Percentiles rank a stretch among this genome's conserved stretches.
phyloP scores from a whole-genome alignment of 768 basidiomycete species.

The Termitomyces sp. region DNA sequence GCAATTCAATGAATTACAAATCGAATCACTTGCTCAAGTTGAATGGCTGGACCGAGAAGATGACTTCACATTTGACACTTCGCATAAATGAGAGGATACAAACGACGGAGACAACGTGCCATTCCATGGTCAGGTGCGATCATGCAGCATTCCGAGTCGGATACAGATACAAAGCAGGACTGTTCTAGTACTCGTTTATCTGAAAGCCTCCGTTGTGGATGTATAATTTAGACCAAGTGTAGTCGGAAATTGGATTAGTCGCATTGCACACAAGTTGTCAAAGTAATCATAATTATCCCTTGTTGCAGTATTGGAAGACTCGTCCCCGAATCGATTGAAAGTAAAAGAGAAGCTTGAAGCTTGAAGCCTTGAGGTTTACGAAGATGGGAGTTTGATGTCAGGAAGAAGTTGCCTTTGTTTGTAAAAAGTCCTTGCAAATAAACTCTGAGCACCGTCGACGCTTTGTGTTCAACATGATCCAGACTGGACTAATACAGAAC shows the following conservation, averaged over 20 bases:
- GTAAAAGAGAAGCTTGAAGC: not conserved
- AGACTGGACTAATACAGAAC: slow-evolving; percentile 73
- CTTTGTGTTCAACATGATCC: slow-evolving; percentile 45
- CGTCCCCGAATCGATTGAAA: not conserved
- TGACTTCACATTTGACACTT: not conserved
- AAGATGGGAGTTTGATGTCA: not conserved
- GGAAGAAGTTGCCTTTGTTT: not conserved
- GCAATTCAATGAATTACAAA: not conserved
- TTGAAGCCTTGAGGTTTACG: not conserved
- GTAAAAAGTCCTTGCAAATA: not conserved
- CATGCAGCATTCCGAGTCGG: not conserved
- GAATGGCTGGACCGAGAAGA: not conserved
- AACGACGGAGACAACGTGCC: not conserved
- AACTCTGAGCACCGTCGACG: not conserved
- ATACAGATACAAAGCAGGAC: not conserved
- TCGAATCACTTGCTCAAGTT: not conserved
- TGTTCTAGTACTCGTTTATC: not conserved
- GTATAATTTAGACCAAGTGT: too few relatives aligned
- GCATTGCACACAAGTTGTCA: not conserved
- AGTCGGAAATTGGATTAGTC: not conserved
- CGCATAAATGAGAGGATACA: not conserved
- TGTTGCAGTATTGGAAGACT: not conserved
- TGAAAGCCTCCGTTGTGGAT: not conserved
- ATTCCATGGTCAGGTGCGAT: too few relatives aligned
- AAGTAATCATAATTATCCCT: not conserved